A percentile compares a stretch with the other conserved stretches of the same genome.
These are phyloP conservation scores for Yamadazyma buinensis DNA, from an alignment of 1,139 yeast species.

Conservation along the genomic window DNA sequence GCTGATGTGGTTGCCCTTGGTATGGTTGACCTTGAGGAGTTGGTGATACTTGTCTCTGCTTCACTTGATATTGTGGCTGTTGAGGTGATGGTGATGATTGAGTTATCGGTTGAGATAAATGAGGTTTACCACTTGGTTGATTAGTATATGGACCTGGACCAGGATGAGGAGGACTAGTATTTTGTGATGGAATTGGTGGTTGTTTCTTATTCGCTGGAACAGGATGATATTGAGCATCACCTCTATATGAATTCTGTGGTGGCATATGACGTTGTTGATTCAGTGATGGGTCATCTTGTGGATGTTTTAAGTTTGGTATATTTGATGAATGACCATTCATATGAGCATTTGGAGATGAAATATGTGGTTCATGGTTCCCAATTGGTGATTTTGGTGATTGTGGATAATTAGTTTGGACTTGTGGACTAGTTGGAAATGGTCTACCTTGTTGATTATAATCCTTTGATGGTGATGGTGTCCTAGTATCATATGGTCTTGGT, in stretches of 20 bases:
- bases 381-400: conserved; percentile 2
- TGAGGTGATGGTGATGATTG: conserved; percentile 3
- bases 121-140: conserved; percentile 8
- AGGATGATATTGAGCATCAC: neutral
- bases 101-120: neutral
- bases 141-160: neutral
- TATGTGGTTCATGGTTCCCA: conserved; percentile 7
- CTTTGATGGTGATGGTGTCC: conserved; percentile 12
- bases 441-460: conserved; percentile 3
- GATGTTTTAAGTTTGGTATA: conserved; percentile 1
- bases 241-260: neutral
- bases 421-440: conserved; percentile 10
- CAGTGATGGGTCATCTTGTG: neutral
- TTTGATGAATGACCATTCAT: neutral
- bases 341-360: conserved; percentile 6
- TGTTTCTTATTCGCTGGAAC: neutral
- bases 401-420: conserved; percentile 1
- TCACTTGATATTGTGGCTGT: conserved; percentile 1
- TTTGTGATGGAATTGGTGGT: conserved; percentile 3
- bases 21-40: conserved; percentile 2
- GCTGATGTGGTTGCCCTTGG: conserved; percentile 2
- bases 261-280: neutral
- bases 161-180: conserved; percentile 5
- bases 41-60: too few species aligned
- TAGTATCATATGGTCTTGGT: conserved; percentile 3